A percentile compares a stretch with the other conserved stretches of the same genome.
These are phyloP conservation scores for Geoglossum cookeanum DNA, from an alignment of 2,329 filamentous ascomycete genomes.

Conservation along the genomic window DNA sequence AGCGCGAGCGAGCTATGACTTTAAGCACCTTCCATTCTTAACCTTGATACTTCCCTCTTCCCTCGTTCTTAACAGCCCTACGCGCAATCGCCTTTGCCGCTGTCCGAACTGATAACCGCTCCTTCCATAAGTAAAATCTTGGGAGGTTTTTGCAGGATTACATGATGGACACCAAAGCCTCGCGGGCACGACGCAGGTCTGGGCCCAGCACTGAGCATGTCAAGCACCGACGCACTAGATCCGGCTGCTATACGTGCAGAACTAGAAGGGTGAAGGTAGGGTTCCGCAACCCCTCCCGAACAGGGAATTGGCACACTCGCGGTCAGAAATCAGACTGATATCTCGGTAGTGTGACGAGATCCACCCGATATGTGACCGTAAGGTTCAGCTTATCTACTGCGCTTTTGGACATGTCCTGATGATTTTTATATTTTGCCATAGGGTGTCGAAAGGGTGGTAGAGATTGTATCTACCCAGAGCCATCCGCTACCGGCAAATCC, in stretches of 20 bases:
- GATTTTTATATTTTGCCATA: conserved; percentile 7
- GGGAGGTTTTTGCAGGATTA: not conserved
- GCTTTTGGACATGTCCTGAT: conserved; percentile 4
- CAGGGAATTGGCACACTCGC: not conserved
- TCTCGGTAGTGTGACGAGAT: conserved; percentile 63
- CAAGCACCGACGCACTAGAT: conserved; percentile 84
- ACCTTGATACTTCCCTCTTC: not conserved
- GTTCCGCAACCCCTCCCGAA: conserved; percentile 5
- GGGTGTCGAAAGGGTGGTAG: conserved; percentile 84
- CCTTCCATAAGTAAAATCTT: not conserved
- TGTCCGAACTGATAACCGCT: not conserved
- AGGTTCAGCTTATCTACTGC: conserved; percentile 14
- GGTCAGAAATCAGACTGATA: not conserved
- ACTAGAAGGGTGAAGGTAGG: conserved; percentile 61
- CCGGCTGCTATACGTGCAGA: conserved; percentile 85
- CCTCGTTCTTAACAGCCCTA: not conserved
- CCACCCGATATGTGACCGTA: conserved; percentile 65
- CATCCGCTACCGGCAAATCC: conserved; percentile 29
- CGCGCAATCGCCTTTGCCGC: not conserved
- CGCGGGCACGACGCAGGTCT: conserved; percentile 1
- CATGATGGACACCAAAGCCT: not conserved
- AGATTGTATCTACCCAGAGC: conserved; percentile 77
- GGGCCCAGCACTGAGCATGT: conserved; percentile 39
- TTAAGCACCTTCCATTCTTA: not conserved
- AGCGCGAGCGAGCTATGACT: not conserved